Evolutionary conservation across 179 eudicot genomes (phyloP), one percentile per base, ranked within the genome.

Genomic region (Actinidia arguta): DNA sequence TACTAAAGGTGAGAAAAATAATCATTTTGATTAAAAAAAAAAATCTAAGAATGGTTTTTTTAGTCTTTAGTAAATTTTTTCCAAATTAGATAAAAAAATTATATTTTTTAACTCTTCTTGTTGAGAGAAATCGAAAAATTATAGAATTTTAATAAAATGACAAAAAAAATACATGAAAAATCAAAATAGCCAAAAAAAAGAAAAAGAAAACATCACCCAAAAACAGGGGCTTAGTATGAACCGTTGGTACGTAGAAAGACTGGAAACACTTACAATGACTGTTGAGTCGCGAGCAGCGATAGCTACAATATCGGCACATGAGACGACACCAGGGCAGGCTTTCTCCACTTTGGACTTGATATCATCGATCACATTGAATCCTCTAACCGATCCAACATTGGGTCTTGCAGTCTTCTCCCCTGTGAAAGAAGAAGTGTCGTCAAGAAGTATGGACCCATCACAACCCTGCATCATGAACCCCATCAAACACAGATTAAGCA

Each of bases 271-370:
- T 81, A 86, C 88, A 20, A 67, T 10, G 24, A 51, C 80, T 25
- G 66, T 75, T 13, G 86, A 81, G 69, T 86, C 86, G 3, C 89
- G 89, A 25, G 89, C 80, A 4, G 89, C 71, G 0, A 86, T 84
- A n/a, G 89, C 87, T 22, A 84, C 70, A 11, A 86, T 84, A 54
- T 86, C 89, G 8, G 89, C 86, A 52, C 89, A 86, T 0, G 89
- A 86, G 8, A 86, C 89, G 2, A 86, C 79, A 1, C 86, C 86
- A 4, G 86, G 85, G 44, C 89, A 86, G 10, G n/a, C 83, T 11
- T 81, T 42, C 36, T 86, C 89, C 3, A 86, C 86, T 47, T 78
- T 62, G 72, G 80, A 67, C 78, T 86, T 86, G 54, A 86, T 84
- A 8, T 76, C 64, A 69, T 86, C 89, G n/a, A 86, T 75, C 8